Evolutionary conservation across 192 early-diverging fungal genomes (phyloP), one percentile per base, ranked within the genome.

Genomic region (Podila minutissima): DNA sequence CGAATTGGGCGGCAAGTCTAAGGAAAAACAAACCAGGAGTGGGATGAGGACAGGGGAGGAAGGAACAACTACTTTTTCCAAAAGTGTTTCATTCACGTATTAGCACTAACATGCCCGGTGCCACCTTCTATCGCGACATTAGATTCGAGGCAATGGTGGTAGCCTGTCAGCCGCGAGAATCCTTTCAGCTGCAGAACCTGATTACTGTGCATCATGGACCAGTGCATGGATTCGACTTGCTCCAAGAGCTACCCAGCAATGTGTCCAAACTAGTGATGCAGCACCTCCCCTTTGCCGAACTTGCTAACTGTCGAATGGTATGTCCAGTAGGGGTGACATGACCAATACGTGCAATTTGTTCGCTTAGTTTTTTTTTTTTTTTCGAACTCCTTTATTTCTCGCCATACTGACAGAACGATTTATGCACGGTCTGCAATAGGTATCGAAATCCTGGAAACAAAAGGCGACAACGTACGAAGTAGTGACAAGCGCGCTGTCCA

Each of bases 271-370:
- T 51, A 15, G 46, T 79, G n/a, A 37, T 79, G 41, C 65, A 28
- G 32, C 17, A 38, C 5, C 41, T 79, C 24, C n/a, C 59, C 12
- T 79, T 79, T 58, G 22, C n/a, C 6, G 76, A 79, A 19, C 75
- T 79, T 2, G 59, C 75, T 2, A 66, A 11, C 29, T 79, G 75
- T 31, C 69, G 75, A 9, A 17, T 72, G 75, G 75, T 79, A 72
- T 35, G 38, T 41, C 0, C 38, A n/a, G n/a, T n/a, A 41, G 38
- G 12, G 38, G 38, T 13, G 38, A 41, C 0, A 41, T 41, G 38
- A 10, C 1, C 38, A 41, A 41, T 11, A 13, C 11, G 38, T 5
- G 33, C 0, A 15, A 24, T 51, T 37, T 35, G 11, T 51, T 32
- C 12, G 17, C 17, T n/a, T n/a, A n/a, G n/a, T n/a, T n/a, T n/a